Evolutionary conservation across 345 rosid genomes (phyloP), one percentile per base, ranked within the genome.

Genomic region (Citrus mangshanensis): DNA sequence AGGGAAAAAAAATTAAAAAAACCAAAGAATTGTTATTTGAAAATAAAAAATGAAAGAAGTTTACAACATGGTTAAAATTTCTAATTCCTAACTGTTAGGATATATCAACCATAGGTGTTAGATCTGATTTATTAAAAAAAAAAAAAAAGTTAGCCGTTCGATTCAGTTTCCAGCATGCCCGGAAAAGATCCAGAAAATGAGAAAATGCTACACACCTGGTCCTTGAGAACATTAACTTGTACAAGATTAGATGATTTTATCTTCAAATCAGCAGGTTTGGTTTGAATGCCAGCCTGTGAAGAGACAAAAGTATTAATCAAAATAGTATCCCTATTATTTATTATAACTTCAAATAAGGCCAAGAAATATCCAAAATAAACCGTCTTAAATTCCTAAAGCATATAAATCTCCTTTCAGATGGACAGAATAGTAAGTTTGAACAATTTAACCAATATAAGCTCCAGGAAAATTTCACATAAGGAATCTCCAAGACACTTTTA

Each of bases 251-350:
- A 93, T 69, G 98, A 80, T 87, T 87, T 96, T 49, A 96, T 77
- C 89, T 89, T 96, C 86, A 93, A 80, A 82, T 96, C 97, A 67
- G 82, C 75, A 49, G 97, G 96, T 78, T 88, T 93, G 71, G 87
- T 85, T 81, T 91, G 97, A 79, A 94, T 67, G 70, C 99, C 98
- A 60, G 90, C 95, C 99, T 96, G 87, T 78, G 81, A 75, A 37
- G 49, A 72, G 32, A 81, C 22, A 66, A 64, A 54, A 68, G 67
- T 24, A 70, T 40, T 32, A 24, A 72, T 67, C 7, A 77, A 35
- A 59, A 62, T 35, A 70, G 19, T 70, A 70, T 28, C 24, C 46
- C 38, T 42, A 60, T 59, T 49, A 32, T 55, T 38, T 14, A 34
- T 54, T 54, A 67, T 25, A 18, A 55, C 65, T n/a, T 35, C 54